Conservation (phyloP, 139 green algal species). For the Chlamydomonas sp. region DNA sequence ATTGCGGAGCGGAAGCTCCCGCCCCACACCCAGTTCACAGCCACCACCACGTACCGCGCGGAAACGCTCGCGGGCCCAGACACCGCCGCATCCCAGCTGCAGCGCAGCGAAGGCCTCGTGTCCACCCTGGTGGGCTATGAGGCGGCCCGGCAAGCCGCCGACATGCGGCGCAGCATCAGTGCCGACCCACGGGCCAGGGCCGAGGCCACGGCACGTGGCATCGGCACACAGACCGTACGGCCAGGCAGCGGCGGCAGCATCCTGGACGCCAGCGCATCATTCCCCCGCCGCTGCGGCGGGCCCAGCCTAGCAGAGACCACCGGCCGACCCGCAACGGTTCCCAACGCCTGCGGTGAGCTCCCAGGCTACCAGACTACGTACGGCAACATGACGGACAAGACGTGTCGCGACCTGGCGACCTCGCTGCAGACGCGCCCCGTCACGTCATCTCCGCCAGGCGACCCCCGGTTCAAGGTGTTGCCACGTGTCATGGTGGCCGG, state of each 20-base stretch:
- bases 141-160: slow-evolving; percentile 25
- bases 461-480: slow-evolving; percentile 42
- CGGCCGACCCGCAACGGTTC: slow-evolving; percentile 28
- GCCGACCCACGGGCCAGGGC: slow-evolving; percentile 13
- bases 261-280: slow-evolving; percentile 1
- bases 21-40: slow-evolving; percentile 41
- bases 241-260: slow-evolving; percentile 16
- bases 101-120: slow-evolving; percentile 23
- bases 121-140: slow-evolving; percentile 49
- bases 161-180: slow-evolving; percentile 23
- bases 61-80: slow-evolving; percentile 49
- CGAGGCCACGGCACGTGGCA: not conserved
- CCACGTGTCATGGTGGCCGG: slow-evolving; percentile 53
- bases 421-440: not conserved
- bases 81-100: slow-evolving; percentile 45
- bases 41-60: slow-evolving; percentile 57
- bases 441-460: not conserved
- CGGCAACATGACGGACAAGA: slow-evolving; percentile 17
- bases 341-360: slow-evolving; percentile 43
- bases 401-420: not conserved
- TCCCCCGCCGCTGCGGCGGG: not conserved
- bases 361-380: slow-evolving; percentile 55
- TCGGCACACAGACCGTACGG: slow-evolving; percentile 25
- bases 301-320: too few species aligned
- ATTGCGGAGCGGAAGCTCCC: slow-evolving; percentile 22